phyloP scores from a whole-genome alignment of 148 eudicot species.

The Rhododendron molle region DNA sequence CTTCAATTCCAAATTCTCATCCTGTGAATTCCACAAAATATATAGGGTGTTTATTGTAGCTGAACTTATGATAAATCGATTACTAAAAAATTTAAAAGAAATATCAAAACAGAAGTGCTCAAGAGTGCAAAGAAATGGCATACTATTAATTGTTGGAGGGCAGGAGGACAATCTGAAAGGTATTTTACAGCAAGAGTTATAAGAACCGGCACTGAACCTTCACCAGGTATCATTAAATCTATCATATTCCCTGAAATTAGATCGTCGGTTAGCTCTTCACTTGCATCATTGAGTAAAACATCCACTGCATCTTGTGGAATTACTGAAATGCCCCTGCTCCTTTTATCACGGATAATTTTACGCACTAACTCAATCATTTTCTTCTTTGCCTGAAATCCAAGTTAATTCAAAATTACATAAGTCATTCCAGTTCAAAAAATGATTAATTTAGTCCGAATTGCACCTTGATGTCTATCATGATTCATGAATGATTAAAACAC shows the following conservation, averaged over 20 bases:
- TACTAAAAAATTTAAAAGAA: background rate
- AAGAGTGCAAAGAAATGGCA: background rate
- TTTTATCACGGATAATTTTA: slow-evolving; percentile 50
- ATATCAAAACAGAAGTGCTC: background rate
- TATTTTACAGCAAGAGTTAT: slow-evolving; percentile 78
- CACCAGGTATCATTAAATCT: slow-evolving; percentile 96
- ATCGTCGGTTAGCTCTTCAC: slow-evolving; percentile 68
- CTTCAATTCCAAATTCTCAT: slow-evolving; percentile 72
- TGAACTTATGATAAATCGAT: background rate
- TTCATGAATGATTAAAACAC: background rate
- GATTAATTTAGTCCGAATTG: background rate
- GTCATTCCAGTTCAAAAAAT: background rate
- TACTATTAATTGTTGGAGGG: slow-evolving; percentile 69
- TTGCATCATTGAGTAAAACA: slow-evolving; percentile 58
- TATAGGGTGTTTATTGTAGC: background rate
- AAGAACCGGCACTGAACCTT: slow-evolving; percentile 88
- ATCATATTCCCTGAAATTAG: slow-evolving; percentile 80
- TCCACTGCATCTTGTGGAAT: slow-evolving; percentile 65
- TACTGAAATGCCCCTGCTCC: slow-evolving; percentile 17
- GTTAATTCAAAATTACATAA: background rate
- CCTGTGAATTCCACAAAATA: slow-evolving; percentile 32
- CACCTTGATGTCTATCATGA: background rate
- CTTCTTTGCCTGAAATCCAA: slow-evolving; percentile 56
- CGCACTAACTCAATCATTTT: slow-evolving; percentile 71
- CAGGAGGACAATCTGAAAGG: slow-evolving; percentile 74